Evolutionary conservation across 805 yeast species (phyloP).

Genomic region (Candida rishiriensis): DNA sequence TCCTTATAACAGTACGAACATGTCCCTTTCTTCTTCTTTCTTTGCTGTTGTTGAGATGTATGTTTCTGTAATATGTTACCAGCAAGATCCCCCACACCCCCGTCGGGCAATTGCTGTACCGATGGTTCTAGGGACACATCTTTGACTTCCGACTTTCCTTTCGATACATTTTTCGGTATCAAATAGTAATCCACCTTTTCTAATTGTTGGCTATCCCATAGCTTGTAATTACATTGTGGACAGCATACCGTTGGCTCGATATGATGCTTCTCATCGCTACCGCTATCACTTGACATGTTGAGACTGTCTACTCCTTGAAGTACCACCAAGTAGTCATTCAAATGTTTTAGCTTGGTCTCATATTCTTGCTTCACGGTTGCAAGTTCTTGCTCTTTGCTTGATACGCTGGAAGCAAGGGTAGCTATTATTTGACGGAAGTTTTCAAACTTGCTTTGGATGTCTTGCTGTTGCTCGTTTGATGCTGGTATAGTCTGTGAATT

Average conservation of each 20-base stretch:
- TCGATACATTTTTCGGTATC: conserved; percentile 16
- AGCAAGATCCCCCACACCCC: too few species aligned
- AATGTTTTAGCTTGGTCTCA: conserved; percentile 9
- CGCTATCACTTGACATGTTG: neutral
- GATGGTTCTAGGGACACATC: conserved; percentile 1
- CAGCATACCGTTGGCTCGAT: neutral
- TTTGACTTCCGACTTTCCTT: neutral
- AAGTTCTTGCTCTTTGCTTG: conserved; percentile 36
- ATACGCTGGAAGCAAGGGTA: conserved; percentile 33
- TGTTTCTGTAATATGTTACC: too few species aligned
- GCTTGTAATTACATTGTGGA: conserved; percentile 9
- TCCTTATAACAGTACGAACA: conserved; percentile 31
- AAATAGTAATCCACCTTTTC: conserved; percentile 15
- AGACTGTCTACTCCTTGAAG: neutral
- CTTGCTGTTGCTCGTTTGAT: neutral
- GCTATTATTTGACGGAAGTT: conserved; percentile 15
- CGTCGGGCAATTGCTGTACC: neutral
- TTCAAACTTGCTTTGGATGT: conserved; percentile 10
- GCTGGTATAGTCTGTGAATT: too few species aligned
- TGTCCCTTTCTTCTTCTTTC: conserved; percentile 21
- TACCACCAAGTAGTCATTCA: conserved; percentile 20
- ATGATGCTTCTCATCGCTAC: neutral
- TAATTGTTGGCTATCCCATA: conserved; percentile 7
- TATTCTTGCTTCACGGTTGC: conserved; percentile 26
- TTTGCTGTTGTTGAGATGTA: too few species aligned